phyloP scores from a whole-genome alignment of 2,329 filamentous ascomycete species.

The Blastomyces emzantsi region DNA sequence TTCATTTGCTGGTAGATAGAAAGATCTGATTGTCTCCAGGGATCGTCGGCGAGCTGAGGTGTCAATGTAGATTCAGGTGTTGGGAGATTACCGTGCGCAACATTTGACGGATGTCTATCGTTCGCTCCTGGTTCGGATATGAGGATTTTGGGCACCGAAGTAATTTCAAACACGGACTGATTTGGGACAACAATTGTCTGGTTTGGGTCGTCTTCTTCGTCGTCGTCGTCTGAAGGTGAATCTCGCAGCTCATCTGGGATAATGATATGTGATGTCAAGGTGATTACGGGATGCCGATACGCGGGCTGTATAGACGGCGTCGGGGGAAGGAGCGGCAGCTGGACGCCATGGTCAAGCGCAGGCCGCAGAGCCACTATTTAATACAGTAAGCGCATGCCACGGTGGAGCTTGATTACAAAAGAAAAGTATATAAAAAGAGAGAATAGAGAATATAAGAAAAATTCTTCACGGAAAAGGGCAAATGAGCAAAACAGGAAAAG shows the following conservation, averaged over 20 bases:
- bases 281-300: slow-evolving; percentile 5
- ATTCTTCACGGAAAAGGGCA: background rate
- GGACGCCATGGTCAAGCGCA: slow-evolving; percentile 20
- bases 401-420: slow-evolving; percentile 6
- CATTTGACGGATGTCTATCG: background rate
- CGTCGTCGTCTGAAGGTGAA: background rate
- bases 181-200: background rate
- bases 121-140: background rate
- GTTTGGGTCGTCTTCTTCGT: background rate
- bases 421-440: background rate
- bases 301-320: slow-evolving; percentile 16
- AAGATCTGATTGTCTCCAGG: slow-evolving; percentile 7
- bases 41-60: slow-evolving; percentile 8
- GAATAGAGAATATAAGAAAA: background rate
- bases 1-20: slow-evolving; percentile 32
- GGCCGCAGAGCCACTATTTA: slow-evolving; percentile 20
- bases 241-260: background rate
- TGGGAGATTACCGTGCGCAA: slow-evolving; percentile 9
- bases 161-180: background rate
- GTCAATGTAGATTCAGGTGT: background rate
- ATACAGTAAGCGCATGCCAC: slow-evolving; percentile 3
- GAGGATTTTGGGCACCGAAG: background rate
- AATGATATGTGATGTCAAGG: slow-evolving; percentile 9
- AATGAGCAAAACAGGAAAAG: background rate
- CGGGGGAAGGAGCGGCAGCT: slow-evolving; percentile 17